Evolutionary conservation across 164 flowering plant species (phyloP).

Genomic region (Chloranthus sessilifolius): DNA sequence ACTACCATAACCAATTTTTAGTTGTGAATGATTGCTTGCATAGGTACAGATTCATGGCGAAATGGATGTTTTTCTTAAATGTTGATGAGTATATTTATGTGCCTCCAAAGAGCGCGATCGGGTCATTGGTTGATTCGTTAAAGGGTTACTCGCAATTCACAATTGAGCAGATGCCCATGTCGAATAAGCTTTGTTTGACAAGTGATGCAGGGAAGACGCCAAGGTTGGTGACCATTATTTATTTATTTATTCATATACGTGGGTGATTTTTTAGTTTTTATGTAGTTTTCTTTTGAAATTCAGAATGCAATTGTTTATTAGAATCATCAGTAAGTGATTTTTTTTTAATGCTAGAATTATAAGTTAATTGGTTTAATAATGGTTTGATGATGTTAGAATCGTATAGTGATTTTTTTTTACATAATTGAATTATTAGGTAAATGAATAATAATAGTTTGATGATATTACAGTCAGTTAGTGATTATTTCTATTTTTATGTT

Average conservation of each 20-base stretch:
- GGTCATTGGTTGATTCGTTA: slow-evolving; percentile 41
- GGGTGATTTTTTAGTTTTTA: not conserved
- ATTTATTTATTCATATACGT: not conserved
- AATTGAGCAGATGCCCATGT: slow-evolving; percentile 63
- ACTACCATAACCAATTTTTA: slow-evolving; percentile 71
- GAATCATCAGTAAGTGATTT: too few species aligned
- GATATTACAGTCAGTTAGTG: too few species aligned
- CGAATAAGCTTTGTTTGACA: slow-evolving; percentile 42
- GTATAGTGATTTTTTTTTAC: too few species aligned
- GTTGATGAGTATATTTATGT: slow-evolving; percentile 61
- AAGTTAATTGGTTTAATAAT: too few species aligned
- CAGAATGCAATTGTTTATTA: slow-evolving; percentile 46
- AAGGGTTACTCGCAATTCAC: slow-evolving; percentile 48
- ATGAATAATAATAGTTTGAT: too few species aligned
- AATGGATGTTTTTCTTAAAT: slow-evolving; percentile 79
- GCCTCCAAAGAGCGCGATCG: slow-evolving; percentile 35
- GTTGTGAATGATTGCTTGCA: slow-evolving; percentile 70
- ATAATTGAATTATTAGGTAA: too few species aligned
- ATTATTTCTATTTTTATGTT: too few species aligned
- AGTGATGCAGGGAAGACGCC: slow-evolving; percentile 28
- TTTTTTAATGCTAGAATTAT: too few species aligned
- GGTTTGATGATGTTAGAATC: too few species aligned
- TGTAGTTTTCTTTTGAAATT: not conserved
- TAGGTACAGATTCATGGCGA: slow-evolving; percentile 41
- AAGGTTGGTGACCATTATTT: slow-evolving; percentile 27